Base-by-base conservation (phyloP, 495 filamentous ascomycete species). In the Pseudomonodictys pantanalensis region DNA sequence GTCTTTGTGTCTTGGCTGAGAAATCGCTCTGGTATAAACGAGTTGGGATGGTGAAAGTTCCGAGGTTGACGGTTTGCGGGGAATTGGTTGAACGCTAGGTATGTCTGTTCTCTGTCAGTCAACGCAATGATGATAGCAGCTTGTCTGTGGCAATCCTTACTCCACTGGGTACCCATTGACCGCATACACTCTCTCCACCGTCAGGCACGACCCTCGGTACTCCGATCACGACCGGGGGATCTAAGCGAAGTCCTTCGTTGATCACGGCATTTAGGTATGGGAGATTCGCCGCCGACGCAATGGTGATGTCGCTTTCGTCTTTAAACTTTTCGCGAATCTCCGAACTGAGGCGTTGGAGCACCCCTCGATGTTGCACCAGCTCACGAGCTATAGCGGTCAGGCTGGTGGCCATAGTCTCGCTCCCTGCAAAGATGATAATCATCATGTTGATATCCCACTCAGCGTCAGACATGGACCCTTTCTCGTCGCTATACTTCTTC, bases 241-340 rank as follows among this genome's bases (percentile, higher is more conserved):
- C 43, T 9, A 66, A 23, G 35, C 62, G 51, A 6, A 61, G 45
- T 3, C 49, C 56, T 43, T 66, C 62, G 24, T 58, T 51, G 23
- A 66, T 56, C 24, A 66, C 62, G 18, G 62, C 62, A 33, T 66
- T 61, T 23, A 66, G 33, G 48, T 66, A 66, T 41, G 58, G 15
- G 44, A 61, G 41, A 12, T 50, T 38, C 3, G 46, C 50, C 1
- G 52, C 44, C 4, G 51, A 33, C 1, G 62, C 52, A 18, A 56
- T 41, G 10, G 44, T 61, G 29, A 66, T 66, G 0, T 61, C 50
- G 5, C 42, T 22, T 25, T 60, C 57, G 2, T 39, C 30, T 3
- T 50, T 30, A 23, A 66, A 66, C 1, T 32, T 11, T 1, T n/a
- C n/a, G 10, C 63, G 22, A 26, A 66, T 58, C 23, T 66, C 63